phyloP scores from a whole-genome alignment of 106 monocot genomes.

The Narthecium ossifragum region DNA sequence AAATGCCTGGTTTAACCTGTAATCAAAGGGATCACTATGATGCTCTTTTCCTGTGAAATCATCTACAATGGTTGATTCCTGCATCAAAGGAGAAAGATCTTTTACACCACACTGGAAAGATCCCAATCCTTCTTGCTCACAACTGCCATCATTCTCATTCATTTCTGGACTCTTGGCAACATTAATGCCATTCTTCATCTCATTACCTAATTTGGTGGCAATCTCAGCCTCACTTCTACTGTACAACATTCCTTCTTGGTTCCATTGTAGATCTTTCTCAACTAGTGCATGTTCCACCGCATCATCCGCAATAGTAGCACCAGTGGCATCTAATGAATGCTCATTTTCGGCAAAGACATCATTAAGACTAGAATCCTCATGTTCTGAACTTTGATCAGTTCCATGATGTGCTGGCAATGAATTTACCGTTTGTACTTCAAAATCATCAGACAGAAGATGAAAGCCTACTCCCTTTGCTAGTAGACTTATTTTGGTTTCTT shows the following conservation, averaged over 20 bases:
- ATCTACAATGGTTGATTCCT: slow-evolving; percentile 8
- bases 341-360: slow-evolving; percentile 5
- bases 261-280: slow-evolving; percentile 11
- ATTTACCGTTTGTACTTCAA: slow-evolving; percentile 52
- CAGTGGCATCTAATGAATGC: slow-evolving; percentile 11
- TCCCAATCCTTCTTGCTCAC: slow-evolving; percentile 6
- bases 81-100: slow-evolving; percentile 6
- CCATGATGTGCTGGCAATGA: slow-evolving; percentile 15
- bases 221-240: slow-evolving; percentile 4
- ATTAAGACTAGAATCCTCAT: slow-evolving; percentile 5
- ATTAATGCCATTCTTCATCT: slow-evolving; percentile 7
- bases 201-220: slow-evolving; percentile 6
- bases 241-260: slow-evolving; percentile 5
- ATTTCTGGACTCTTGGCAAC: neutral
- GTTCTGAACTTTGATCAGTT: slow-evolving; percentile 18
- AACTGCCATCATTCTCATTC: slow-evolving; percentile 12
- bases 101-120: slow-evolving; percentile 15
- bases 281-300: slow-evolving; percentile 16
- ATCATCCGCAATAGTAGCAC: slow-evolving; percentile 16
- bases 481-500: slow-evolving; percentile 67
- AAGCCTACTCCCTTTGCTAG: slow-evolving; percentile 85
- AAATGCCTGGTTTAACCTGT: slow-evolving; percentile 4
- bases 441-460: slow-evolving; percentile 92
- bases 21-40: slow-evolving; percentile 13
- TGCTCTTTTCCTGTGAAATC: slow-evolving; percentile 15